These are phyloP conservation scores for Aspergillus calidoustus DNA, from an alignment of 2,329 filamentous ascomycete genomes.

Conservation along the genomic window DNA sequence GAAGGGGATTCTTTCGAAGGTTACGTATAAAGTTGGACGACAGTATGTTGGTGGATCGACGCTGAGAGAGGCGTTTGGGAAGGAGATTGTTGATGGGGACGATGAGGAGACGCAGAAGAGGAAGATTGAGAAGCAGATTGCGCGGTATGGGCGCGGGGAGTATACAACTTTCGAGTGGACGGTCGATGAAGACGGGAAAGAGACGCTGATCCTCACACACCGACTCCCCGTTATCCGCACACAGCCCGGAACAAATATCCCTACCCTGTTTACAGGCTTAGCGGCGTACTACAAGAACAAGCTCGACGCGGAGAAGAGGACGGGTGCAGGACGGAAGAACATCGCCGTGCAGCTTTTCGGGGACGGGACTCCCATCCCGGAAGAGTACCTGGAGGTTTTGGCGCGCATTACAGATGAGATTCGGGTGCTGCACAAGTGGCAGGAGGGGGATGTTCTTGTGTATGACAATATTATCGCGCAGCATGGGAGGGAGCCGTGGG, in stretches of 20 bases:
- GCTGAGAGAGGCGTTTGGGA: conserved; percentile 53
- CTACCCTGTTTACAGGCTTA: conserved; percentile 53
- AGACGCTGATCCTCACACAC: conserved; percentile 48
- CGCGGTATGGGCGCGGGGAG: conserved; percentile 50
- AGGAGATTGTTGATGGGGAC: conserved; percentile 51
- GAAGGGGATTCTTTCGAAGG: conserved; percentile 51
- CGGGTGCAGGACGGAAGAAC: conserved; percentile 29
- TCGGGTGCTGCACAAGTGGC: conserved; percentile 54
- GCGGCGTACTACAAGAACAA: conserved; percentile 51
- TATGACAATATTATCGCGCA: conserved; percentile 56
- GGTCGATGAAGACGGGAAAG: conserved; percentile 36
- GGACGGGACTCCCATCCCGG: conserved; percentile 53
- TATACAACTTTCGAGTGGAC: conserved; percentile 56
- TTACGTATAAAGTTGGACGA: conserved; percentile 49
- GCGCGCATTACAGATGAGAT: conserved; percentile 55
- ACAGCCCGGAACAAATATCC: conserved; percentile 51
- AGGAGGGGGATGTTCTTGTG: conserved; percentile 54
- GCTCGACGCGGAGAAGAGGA: conserved; percentile 29
- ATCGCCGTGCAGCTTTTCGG: conserved; percentile 50
- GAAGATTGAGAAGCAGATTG: conserved; percentile 57
- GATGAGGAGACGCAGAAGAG: conserved; percentile 45
- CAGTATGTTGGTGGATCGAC: conserved; percentile 56
- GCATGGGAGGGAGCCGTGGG: conserved; percentile 56
- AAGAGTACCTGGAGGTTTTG: conserved; percentile 49
- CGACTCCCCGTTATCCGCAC: conserved; percentile 53